Conservation (phyloP, 1,284 basidiomycete species). For the Omphalotus olearius region DNA sequence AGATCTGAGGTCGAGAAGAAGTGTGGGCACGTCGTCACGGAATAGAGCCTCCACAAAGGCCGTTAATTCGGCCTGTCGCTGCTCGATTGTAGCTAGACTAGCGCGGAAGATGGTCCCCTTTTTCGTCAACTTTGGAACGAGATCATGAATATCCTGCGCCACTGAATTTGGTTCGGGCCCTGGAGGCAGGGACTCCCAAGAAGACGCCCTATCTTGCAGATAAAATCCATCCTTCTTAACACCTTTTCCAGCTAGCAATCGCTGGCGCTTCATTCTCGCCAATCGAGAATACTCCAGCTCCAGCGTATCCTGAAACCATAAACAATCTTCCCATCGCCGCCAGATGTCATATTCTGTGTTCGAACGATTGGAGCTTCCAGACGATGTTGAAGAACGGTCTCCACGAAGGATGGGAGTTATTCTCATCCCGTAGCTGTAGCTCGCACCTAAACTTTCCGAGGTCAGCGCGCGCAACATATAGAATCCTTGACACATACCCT, state of each 20-base stretch:
- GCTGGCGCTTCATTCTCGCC: constrained; percentile 58
- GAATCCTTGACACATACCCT: constrained; percentile 37
- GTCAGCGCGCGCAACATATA: not conserved
- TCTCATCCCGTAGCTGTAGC: constrained; percentile 57
- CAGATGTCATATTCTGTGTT: constrained; percentile 61
- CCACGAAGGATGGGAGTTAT: constrained; percentile 41
- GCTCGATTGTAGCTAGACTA: constrained; percentile 60
- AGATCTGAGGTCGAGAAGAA: constrained; percentile 62
- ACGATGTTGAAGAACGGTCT: constrained; percentile 33
- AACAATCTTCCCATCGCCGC: constrained; percentile 76
- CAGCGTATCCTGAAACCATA: constrained; percentile 66
- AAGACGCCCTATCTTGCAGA: constrained; percentile 66
- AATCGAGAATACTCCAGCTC: constrained; percentile 59
- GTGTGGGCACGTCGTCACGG: constrained; percentile 53
- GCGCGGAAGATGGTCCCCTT: constrained; percentile 69
- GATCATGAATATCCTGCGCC: constrained; percentile 57
- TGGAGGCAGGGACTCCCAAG: constrained; percentile 81
- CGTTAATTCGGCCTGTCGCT: constrained; percentile 54
- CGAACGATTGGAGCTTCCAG: constrained; percentile 16
- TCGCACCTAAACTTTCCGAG: constrained; percentile 37
- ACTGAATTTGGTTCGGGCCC: constrained; percentile 71
- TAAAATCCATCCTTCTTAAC: constrained; percentile 72
- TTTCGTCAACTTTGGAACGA: constrained; percentile 63
- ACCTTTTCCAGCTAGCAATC: constrained; percentile 65
- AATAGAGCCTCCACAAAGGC: constrained; percentile 57